A percentile compares a stretch with the other conserved stretches of the same genome.
These are phyloP conservation scores for Mortierella sp. DNA, from an alignment of 371 early-diverging fungal species.

Conservation along the genomic window DNA sequence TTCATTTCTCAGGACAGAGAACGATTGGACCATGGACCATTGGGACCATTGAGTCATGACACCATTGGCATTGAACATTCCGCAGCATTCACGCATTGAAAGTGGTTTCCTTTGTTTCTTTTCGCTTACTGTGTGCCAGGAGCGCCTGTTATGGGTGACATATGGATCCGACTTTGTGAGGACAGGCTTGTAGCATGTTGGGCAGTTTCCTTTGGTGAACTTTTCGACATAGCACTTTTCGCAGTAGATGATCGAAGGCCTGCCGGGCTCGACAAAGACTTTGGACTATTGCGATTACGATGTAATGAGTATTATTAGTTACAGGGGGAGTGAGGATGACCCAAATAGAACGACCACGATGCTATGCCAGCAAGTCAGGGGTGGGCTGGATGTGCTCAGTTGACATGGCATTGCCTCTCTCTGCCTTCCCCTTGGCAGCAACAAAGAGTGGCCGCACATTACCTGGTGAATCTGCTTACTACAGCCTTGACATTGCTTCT, in stretches of 20 bases:
- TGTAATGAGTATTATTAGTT: background rate
- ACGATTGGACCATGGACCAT: background rate
- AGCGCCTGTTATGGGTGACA: conserved; percentile 60
- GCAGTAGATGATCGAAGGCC: conserved; percentile 44
- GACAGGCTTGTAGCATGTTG: conserved; percentile 61
- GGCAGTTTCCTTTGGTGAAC: conserved; percentile 56
- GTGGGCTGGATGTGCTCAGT: background rate
- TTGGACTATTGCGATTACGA: conserved; percentile 44
- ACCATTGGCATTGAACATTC: background rate
- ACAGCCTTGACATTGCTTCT: conserved; percentile 58
- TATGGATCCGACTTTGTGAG: conserved; percentile 59
- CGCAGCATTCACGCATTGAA: background rate
- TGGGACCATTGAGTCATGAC: background rate
- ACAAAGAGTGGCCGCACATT: background rate
- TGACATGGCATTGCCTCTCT: background rate
- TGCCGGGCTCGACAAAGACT: conserved; percentile 52
- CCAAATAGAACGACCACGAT: background rate
- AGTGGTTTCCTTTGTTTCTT: background rate
- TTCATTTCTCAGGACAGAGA: background rate
- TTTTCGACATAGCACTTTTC: conserved; percentile 53
- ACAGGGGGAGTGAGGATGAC: background rate
- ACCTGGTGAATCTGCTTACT: conserved; percentile 45
- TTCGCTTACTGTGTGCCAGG: conserved; percentile 63
- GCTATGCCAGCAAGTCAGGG: background rate
- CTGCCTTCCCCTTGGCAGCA: background rate